Conservation (phyloP, 1,284 basidiomycete species). For the Marasmius fiardii region DNA sequence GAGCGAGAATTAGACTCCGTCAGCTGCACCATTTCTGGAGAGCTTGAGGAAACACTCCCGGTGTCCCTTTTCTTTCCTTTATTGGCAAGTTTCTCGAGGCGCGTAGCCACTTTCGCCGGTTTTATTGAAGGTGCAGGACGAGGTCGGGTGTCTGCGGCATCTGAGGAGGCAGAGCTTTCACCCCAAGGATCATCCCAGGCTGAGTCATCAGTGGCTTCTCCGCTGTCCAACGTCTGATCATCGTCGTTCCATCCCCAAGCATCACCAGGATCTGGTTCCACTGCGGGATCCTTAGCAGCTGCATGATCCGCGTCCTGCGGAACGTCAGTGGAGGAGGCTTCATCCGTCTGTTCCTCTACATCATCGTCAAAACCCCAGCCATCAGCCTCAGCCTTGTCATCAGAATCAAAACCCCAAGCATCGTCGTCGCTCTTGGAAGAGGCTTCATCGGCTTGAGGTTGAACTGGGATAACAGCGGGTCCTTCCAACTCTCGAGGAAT, state of each 20-base stretch:
- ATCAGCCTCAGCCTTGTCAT: constrained; percentile 37
- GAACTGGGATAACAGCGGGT: constrained; percentile 29
- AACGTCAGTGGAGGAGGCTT: constrained; percentile 11
- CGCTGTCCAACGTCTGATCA: constrained; percentile 21
- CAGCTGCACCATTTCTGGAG: constrained; percentile 16
- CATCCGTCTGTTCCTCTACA: constrained; percentile 10
- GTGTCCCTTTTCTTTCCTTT: constrained; percentile 46
- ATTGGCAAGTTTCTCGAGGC: constrained; percentile 54
- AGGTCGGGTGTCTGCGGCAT: constrained; percentile 18
- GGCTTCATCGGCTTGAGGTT: constrained; percentile 21
- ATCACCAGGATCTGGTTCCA: constrained; percentile 40
- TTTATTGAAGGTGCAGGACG: constrained; percentile 27
- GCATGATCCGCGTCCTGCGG: constrained; percentile 18
- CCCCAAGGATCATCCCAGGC: constrained; percentile 63
- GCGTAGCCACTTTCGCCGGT: constrained; percentile 46
- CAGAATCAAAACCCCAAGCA: constrained; percentile 29
- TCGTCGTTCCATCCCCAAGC: constrained; percentile 66
- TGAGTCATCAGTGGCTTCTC: constrained; percentile 28
- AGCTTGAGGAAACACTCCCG: constrained; percentile 22
- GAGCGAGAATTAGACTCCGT: constrained; percentile 15
- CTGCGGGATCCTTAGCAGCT: constrained; percentile 17
- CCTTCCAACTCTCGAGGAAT: constrained; percentile 23
- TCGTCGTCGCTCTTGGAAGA: constrained; percentile 15
- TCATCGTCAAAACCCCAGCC: constrained; percentile 35
- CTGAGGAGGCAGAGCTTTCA: constrained; percentile 17